Base-by-base conservation (phyloP, 108 stramenopile genomes). In the Aurantiochytrium sp. region DNA sequence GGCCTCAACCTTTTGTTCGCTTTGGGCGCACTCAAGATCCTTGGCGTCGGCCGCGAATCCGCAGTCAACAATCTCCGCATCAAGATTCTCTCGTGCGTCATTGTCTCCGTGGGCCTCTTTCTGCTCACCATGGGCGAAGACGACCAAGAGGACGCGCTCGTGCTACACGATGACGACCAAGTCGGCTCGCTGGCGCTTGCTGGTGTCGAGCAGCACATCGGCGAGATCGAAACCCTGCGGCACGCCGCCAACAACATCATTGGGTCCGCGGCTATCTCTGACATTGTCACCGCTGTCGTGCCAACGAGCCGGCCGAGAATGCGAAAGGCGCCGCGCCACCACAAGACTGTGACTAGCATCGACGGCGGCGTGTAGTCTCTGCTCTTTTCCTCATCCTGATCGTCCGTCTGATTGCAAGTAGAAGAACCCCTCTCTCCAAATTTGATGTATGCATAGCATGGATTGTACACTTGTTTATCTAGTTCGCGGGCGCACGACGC, bases 11-110 rank as follows among this genome's bases (percentile, higher is more conserved):
- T 81, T 37, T 17, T 48, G 19, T 81, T 81, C 24, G 73, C 73
- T 42, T n/a, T 81, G 10, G 45, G 39, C 17, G 73, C 73, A 22
- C 73, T 81, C 73, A 81, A 81, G 73, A 15, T 81, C 27, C 30
- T 81, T 42, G 73, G 73, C 39, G 45, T 81, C 39, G 73, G 73
- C 12, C 73, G 73, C 45, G 73, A 81, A 24, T 81, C 73, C 12
- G 73, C 73, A 30, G 3, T 81, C 73, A 48, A 24, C 45, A 81
- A 81, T 24, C 30, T 81, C 19, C 73, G 73, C 3, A 3, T 81
- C 45, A 81, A 81, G 2, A 48, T 81, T 48, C 73, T 81, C 45
- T 81, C 73, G 42, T 81, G 73, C 45, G 36, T 81, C 42, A 81
- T 81, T 3, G 73, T 81, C 39, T 48, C 73, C 17, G 27, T 81